Evolutionary conservation across 331 rosid species (phyloP).

Genomic region (Pyrus hybrid): DNA sequence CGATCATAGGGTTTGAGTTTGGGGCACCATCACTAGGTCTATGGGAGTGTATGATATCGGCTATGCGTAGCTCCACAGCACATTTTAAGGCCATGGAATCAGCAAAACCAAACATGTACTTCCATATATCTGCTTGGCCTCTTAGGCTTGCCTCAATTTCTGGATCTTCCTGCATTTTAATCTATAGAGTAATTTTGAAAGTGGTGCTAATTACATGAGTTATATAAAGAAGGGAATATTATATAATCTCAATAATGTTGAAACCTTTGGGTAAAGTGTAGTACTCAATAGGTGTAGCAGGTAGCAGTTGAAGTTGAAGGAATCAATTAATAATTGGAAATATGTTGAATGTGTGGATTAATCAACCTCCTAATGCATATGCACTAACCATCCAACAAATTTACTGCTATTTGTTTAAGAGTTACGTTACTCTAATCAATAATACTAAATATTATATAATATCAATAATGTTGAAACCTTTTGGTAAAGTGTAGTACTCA

Average conservation of each 20-base stretch:
- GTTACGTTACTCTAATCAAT: too few species aligned
- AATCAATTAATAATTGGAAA: too few species aligned
- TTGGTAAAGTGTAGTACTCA: too few species aligned
- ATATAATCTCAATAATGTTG: too few species aligned
- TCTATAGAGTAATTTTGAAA: background rate
- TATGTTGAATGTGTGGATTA: background rate
- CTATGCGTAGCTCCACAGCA: constrained; percentile 35
- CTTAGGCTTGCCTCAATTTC: constrained; percentile 5
- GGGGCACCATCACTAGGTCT: background rate
- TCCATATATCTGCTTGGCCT: constrained; percentile 39
- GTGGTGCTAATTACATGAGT: background rate
- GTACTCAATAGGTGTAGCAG: too few species aligned
- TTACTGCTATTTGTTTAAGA: too few species aligned
- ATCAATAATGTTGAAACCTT: too few species aligned
- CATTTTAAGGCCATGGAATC: constrained; percentile 35
- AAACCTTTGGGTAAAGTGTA: too few species aligned
- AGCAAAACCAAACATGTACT: constrained; percentile 20
- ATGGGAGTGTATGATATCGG: constrained; percentile 34
- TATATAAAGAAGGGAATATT: background rate
- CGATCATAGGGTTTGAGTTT: background rate
- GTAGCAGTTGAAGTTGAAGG: too few species aligned
- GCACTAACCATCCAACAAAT: too few species aligned
- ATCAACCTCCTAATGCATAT: too few species aligned
- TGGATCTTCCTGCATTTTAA: background rate
- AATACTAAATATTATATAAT: too few species aligned